Conservation (phyloP, 83 land plant genomes). For the Picea engelmannii region DNA sequence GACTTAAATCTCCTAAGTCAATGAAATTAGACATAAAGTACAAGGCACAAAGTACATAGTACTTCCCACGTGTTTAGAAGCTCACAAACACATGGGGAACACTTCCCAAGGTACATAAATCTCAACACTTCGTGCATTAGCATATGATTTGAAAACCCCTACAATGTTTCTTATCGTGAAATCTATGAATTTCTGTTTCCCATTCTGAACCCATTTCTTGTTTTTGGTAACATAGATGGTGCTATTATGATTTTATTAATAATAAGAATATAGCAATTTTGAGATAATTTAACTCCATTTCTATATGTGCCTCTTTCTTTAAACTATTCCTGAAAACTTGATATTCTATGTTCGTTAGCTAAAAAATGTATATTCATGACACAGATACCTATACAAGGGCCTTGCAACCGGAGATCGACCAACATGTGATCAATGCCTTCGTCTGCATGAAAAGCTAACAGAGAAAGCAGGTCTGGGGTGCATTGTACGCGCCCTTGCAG, state of each 20-base stretch:
- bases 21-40: no score
- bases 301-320: neutral
- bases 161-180: no score
- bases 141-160: no score
- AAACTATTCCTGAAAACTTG: neutral
- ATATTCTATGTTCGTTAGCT: neutral
- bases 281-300: neutral
- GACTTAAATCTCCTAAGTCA: no score
- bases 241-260: neutral
- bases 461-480: slow-evolving; percentile 96
- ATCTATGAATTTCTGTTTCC: no score
- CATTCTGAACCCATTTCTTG: no score
- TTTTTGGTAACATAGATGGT: neutral
- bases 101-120: no score
- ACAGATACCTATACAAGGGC: slow-evolving; percentile 92
- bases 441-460: slow-evolving; percentile 87
- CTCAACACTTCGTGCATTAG: no score
- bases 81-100: no score
- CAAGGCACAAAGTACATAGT: no score
- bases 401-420: slow-evolving; percentile 97
- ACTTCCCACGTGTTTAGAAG: no score
- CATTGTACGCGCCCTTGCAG: slow-evolving; percentile 86
- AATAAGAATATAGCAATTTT: neutral
- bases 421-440: slow-evolving; percentile 95
- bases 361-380: neutral